A percentile compares a stretch with the other conserved stretches of the same genome.
Conservation (phyloP, 1,139 yeast genomes). For the Magnusiomyces tetraspermus region DNA sequence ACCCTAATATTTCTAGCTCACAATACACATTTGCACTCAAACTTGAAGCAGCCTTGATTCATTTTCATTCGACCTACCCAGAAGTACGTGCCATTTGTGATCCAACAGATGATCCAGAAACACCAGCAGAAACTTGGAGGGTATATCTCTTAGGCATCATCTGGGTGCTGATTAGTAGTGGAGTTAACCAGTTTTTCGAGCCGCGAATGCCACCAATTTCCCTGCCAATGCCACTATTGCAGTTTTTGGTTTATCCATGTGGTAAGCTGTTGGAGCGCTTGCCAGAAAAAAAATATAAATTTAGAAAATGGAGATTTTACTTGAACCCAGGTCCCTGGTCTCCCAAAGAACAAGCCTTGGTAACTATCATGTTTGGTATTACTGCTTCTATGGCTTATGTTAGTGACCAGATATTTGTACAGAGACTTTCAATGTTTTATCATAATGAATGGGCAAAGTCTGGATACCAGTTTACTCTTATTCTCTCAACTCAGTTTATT, state of each 20-base stretch:
- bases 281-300: conserved; percentile 43
- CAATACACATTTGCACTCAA: conserved; percentile 20
- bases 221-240: conserved; percentile 42
- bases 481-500: conserved; percentile 46
- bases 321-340: conserved; percentile 58
- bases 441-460: conserved; percentile 37
- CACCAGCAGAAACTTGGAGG: conserved; percentile 48
- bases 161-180: conserved; percentile 49
- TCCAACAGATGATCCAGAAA: conserved; percentile 42
- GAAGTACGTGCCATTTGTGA: conserved; percentile 54
- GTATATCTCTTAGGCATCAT: conserved; percentile 47
- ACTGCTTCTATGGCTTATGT: conserved; percentile 40
- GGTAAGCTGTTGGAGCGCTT: conserved; percentile 36
- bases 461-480: conserved; percentile 45
- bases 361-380: conserved; percentile 40
- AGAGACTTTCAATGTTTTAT: conserved; percentile 37
- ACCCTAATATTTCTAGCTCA: conserved; percentile 8
- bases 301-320: conserved; percentile 34
- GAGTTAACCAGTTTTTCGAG: conserved; percentile 49
- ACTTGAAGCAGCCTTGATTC: conserved; percentile 36
- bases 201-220: conserved; percentile 47
- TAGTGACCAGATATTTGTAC: conserved; percentile 38
- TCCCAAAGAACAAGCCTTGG: conserved; percentile 59
- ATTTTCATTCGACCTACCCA: conserved; percentile 49
- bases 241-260: conserved; percentile 49